Evolutionary conservation across 176 grass and related monocot species (phyloP).

Genomic region (Urochloa ruziziensis): DNA sequence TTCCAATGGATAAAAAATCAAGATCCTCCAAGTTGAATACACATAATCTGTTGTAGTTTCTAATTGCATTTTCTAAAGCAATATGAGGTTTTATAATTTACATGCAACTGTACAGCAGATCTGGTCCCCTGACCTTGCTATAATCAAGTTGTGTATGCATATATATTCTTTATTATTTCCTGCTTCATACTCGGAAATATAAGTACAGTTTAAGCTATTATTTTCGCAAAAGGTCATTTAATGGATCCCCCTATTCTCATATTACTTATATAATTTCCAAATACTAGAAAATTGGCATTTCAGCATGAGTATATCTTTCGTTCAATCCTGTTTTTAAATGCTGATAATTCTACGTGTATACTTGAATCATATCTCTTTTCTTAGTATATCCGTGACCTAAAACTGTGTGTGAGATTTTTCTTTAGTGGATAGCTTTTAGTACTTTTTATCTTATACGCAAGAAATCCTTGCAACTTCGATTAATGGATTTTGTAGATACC

Average conservation of each 20-base stretch:
- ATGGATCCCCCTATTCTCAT: too few relatives aligned
- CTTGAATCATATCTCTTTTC: neutral
- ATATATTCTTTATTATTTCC: neutral
- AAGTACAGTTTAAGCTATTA: neutral
- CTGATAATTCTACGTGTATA: neutral
- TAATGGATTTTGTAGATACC: neutral
- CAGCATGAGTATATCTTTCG: neutral
- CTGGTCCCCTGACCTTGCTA: conserved; percentile 32
- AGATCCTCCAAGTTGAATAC: conserved; percentile 31
- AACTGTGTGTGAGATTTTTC: neutral
- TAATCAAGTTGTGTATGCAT: conserved; percentile 9
- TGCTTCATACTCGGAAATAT: too few relatives aligned
- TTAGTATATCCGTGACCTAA: neutral
- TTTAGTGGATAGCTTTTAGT: neutral
- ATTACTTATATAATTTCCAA: too few relatives aligned
- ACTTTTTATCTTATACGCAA: neutral
- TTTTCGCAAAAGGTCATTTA: neutral
- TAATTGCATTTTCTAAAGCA: conserved; percentile 22
- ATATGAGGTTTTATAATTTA: conserved; percentile 22
- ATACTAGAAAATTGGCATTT: conserved; percentile 12
- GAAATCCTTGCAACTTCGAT: neutral
- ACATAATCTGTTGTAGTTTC: conserved; percentile 8
- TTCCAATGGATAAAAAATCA: conserved; percentile 20
- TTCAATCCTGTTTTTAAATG: neutral
- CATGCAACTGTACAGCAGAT: conserved; percentile 50